These are phyloP conservation scores for Phalaenopsis aphrodite DNA, from an alignment of 106 monocot genomes.

Conservation along the genomic window DNA sequence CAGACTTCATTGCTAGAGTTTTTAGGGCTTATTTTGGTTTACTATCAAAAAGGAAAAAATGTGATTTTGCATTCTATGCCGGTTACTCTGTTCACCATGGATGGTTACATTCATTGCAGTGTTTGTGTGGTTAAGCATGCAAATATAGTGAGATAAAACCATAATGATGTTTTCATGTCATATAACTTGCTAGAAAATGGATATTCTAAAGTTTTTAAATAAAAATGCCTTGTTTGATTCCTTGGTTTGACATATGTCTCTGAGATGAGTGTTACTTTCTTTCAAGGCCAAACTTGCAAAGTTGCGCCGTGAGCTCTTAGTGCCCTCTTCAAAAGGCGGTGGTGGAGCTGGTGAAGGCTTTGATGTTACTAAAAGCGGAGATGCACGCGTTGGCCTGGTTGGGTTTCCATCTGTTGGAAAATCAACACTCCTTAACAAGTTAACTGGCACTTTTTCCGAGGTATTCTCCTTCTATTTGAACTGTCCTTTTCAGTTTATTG, in stretches of 20 bases:
- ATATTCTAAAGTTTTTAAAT: not conserved
- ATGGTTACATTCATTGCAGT: not conserved
- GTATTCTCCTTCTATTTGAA: conserved; percentile 19
- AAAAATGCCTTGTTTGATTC: not conserved
- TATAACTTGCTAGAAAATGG: not conserved
- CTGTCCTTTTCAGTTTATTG: not conserved
- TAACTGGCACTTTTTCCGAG: conserved; percentile 98
- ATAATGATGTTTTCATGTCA: not conserved
- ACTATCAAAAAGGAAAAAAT: not conserved
- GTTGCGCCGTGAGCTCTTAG: conserved; percentile 75
- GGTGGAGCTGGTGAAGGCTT: conserved; percentile 98
- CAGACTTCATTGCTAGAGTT: not conserved
- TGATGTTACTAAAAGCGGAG: conserved; percentile 99
- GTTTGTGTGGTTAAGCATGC: not conserved
- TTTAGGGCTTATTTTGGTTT: not conserved
- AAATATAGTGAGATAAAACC: not conserved
- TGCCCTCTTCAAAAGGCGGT: conserved; percentile 78
- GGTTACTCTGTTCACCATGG: not conserved
- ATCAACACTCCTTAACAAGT: conserved; percentile 93
- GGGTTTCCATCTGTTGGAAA: conserved; percentile 99
- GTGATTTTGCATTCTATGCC: not conserved
- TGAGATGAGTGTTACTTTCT: conserved; percentile 13
- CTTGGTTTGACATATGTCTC: not conserved
- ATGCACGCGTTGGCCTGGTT: conserved; percentile 91
- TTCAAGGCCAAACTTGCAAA: conserved; percentile 95